A percentile compares a stretch with the other conserved stretches of the same genome.
These are phyloP conservation scores for Aureobasidium sp. DNA, from an alignment of 2,329 filamentous ascomycete genomes.

Conservation along the genomic window DNA sequence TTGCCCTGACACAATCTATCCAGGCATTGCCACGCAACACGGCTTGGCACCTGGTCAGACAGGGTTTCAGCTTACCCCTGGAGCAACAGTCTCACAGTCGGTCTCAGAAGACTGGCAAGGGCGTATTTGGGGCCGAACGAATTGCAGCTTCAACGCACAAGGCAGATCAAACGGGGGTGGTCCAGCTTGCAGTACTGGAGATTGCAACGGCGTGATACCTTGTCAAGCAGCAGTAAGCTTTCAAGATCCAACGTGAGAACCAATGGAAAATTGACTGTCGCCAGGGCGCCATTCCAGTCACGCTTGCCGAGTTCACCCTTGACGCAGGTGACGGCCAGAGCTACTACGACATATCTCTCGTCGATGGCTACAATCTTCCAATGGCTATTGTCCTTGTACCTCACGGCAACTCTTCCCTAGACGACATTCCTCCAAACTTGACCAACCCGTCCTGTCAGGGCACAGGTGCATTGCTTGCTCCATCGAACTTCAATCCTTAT, in stretches of 20 bases:
- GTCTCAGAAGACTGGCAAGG: constrained; percentile 73
- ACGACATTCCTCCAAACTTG: constrained; percentile 63
- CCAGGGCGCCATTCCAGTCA: constrained; percentile 65
- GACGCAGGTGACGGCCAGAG: constrained; percentile 60
- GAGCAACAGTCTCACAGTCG: constrained; percentile 53
- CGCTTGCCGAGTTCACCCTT: constrained; percentile 74
- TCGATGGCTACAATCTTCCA: constrained; percentile 78
- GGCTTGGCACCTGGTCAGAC: constrained; percentile 60
- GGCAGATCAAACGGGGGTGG: constrained; percentile 46
- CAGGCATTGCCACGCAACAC: constrained; percentile 65
- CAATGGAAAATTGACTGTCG: constrained; percentile 12
- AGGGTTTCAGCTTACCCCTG: constrained; percentile 60
- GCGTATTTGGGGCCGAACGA: constrained; percentile 75
- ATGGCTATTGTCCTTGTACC: constrained; percentile 49
- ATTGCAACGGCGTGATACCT: constrained; percentile 64
- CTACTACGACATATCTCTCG: constrained; percentile 79
- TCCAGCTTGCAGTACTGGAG: constrained; percentile 64
- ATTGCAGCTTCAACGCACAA: constrained; percentile 66
- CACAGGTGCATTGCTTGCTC: constrained; percentile 53
- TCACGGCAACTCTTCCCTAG: constrained; percentile 53
- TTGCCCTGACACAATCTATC: constrained; percentile 67
- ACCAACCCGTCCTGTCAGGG: constrained; percentile 73
- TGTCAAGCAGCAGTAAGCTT: constrained; percentile 61
- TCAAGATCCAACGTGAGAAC: constrained; percentile 18
- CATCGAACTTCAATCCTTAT: constrained; percentile 42